Evolutionary conservation across 1,284 basidiomycete species (phyloP), one percentile per base, ranked within the genome.

Genomic region (Ganoderma leucocontextum): DNA sequence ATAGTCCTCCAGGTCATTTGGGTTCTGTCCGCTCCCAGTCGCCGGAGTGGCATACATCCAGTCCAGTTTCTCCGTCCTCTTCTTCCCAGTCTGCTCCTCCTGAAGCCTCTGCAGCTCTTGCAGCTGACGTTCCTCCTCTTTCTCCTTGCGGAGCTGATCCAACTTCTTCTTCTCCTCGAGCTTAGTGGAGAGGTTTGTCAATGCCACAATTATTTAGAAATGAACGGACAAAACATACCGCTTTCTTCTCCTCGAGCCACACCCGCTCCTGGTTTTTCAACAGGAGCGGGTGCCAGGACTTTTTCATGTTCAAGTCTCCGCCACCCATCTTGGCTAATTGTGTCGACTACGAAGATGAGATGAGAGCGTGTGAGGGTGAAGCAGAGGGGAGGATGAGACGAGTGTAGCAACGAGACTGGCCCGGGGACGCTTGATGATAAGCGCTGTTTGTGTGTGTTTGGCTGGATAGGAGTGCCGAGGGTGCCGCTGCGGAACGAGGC

Each of bases 1-100:
- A 78, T 99, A 99, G 75, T 97, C 96, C 83, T 99, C 98, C 74
- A 99, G 82, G 70, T 99, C 97, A 74, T 95, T 95, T 38, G 93
- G 82, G 73, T 95, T 97, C 73, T 94, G 90, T 67, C 84, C 91
- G 69, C 86, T 91, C 17, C 93, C 95, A 6, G 92, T 90, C 0
- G 95, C 94, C 2, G 98, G 97, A 1, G 97, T 98, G 17, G 97
- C 86, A 83, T 99, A 99, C 95, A 99, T 97, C 98, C 98, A 99
- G 80, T 99, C 97, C 63, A 99, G 82, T 78, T 96, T 95, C 80
- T 99, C 97, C 61, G 92, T 89, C 73, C 95, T 86, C 82, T 97
- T 98, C 84, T 93, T 95, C 38, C 98, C 98, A 9, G 97, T 98
- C 73, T 96, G 91, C 70, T 94, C 93, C 77, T 97, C 95, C 79